Evolutionary conservation across 2,329 filamentous ascomycete species (phyloP).

Genomic region (Ceratocystiopsis brevicomis): DNA sequence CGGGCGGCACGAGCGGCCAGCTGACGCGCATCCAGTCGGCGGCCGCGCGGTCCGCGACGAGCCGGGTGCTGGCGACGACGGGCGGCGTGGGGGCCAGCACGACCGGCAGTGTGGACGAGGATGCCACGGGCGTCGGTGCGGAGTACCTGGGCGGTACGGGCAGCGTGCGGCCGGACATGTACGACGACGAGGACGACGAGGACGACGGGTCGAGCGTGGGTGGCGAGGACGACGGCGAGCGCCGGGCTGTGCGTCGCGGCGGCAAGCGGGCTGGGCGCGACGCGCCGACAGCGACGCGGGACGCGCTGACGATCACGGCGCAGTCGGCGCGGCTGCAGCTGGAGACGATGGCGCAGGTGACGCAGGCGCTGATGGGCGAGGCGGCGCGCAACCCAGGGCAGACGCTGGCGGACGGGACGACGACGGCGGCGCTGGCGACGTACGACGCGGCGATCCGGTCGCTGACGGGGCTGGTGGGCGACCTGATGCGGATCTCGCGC

Average conservation of each 20-base stretch:
- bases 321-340: constrained; percentile 87
- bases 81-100: constrained; percentile 24
- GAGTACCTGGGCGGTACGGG: constrained; percentile 13
- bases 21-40: constrained; percentile 22
- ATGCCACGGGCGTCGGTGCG: constrained; percentile 9
- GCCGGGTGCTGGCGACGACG: constrained; percentile 15
- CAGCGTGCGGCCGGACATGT: no score
- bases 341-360: constrained; percentile 73
- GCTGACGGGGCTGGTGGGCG: constrained; percentile 64
- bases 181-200: not conserved
- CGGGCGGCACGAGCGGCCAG: constrained; percentile 24
- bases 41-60: constrained; percentile 14
- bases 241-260: constrained; percentile 63
- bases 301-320: constrained; percentile 91
- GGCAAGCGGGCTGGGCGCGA: constrained; percentile 31
- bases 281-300: constrained; percentile 56
- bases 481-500: constrained; percentile 76
- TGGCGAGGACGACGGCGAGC: constrained; percentile 52
- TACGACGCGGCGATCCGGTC: constrained; percentile 85
- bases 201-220: constrained; percentile 15
- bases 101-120: constrained; percentile 29
- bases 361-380: constrained; percentile 60
- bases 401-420: constrained; percentile 55
- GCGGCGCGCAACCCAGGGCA: constrained; percentile 49
- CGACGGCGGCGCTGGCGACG: constrained; percentile 59